Percentiles rank a stretch among this genome's conserved stretches.
Conservation (phyloP, 2,329 filamentous ascomycete species). For the Fusarium sublunatum region DNA sequence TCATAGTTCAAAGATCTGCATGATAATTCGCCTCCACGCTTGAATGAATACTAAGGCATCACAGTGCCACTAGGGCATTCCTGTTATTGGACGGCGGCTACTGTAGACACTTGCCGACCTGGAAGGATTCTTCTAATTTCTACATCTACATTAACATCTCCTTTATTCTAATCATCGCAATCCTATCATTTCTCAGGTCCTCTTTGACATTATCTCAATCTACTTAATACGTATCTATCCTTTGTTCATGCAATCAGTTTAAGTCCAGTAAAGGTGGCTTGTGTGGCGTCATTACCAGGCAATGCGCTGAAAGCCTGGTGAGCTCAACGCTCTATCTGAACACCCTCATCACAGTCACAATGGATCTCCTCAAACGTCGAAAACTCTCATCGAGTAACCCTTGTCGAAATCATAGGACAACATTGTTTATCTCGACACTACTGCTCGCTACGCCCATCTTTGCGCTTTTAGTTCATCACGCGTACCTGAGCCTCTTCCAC, state of each 20-base stretch:
- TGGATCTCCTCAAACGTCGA: slow-evolving; percentile 21
- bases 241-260: not conserved
- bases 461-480: slow-evolving; percentile 33
- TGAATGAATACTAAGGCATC: slow-evolving; percentile 7
- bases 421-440: slow-evolving; percentile 20
- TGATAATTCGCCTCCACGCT: not conserved
- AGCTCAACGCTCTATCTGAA: not conserved
- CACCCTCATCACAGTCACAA: slow-evolving; percentile 1
- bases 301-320: not conserved
- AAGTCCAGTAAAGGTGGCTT: slow-evolving; percentile 3
- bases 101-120: not conserved
- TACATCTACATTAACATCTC: not conserved
- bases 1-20: no score
- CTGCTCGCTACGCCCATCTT: slow-evolving; percentile 28
- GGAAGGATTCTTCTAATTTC: not conserved
- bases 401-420: slow-evolving; percentile 12
- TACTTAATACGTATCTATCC: not conserved
- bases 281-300: not conserved
- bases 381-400: slow-evolving; percentile 2
- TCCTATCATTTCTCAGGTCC: no score
- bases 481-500: slow-evolving; percentile 22
- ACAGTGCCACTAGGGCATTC: not conserved
- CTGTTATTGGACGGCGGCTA: not conserved
- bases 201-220: not conserved
- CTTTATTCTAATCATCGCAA: not conserved